Base-by-base conservation (phyloP, 2,329 filamentous ascomycete genomes). In the Bipolaris victoriae region DNA sequence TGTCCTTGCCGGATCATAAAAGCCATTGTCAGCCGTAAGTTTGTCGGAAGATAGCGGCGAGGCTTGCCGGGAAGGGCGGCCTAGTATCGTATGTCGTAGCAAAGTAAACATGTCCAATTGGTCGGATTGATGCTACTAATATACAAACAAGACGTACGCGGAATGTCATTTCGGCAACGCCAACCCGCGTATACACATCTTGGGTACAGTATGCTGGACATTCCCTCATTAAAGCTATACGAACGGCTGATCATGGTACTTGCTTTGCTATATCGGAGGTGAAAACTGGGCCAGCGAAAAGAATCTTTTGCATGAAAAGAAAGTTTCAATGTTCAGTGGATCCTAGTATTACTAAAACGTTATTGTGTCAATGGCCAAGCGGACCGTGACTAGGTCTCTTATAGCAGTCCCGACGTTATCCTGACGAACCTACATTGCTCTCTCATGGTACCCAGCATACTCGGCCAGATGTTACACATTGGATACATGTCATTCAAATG, bases 1-100 rank as follows among this genome's bases (percentile, higher is more conserved):
- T 26, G 13, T 52, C 36, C 11, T 16, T 41, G 35, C 33, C 29
- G 53, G 49, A 43, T 45, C 22, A 24, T 26, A 46, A 35, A 53
- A 31, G 10, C 10, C 10, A 31, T 11, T 36, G 31, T 31, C 44
- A 37, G 40, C 22, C n/a, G 36, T 44, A 20, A 33, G 39, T 45
- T 29, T 24, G 46, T 49, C 15, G 22, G 33, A 26, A 29, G 16
- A 49, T 35, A 29, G 46, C 18, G 33, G 35, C 22, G 35, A 35
- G 26, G 46, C 3, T 29, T 10, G 33, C 46, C 24, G 35, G 22
- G n/a, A 35, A 37, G 9, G 33, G 9, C 33, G 11, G 46, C n/a
- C 24, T 31, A 39, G 22, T 22, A 39, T n/a, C 22, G 9, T 18
- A 11, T 39, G 35, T 22, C 7, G n/a, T 39, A 16, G 35, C 46